Evolutionary conservation across 202 grass and related monocot species (phyloP).

Genomic region (Dendrocalamus latiflorus): DNA sequence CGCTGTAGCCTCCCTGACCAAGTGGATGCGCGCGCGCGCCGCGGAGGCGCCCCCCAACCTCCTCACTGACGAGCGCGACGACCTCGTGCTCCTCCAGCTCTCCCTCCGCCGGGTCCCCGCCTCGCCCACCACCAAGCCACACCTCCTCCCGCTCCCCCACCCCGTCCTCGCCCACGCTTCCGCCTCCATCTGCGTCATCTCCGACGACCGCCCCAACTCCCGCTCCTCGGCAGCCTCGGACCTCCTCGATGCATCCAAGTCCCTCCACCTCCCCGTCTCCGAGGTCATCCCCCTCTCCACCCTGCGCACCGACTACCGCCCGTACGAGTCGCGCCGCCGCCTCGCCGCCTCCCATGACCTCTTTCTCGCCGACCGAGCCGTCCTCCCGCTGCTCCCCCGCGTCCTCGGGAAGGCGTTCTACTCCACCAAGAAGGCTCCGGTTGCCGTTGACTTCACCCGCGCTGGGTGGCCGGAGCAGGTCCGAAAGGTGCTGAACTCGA

Average conservation of each 20-base stretch:
- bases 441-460: slow-evolving; percentile 62
- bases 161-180: slow-evolving; percentile 24
- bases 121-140: slow-evolving; percentile 33
- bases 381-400: slow-evolving; percentile 73
- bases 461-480: slow-evolving; percentile 68
- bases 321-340: slow-evolving; percentile 71
- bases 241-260: slow-evolving; percentile 41
- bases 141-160: slow-evolving; percentile 57
- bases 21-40: slow-evolving; percentile 56
- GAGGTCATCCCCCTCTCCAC: slow-evolving; percentile 59
- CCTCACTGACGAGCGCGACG: slow-evolving; percentile 67
- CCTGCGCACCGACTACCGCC: slow-evolving; percentile 63
- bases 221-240: slow-evolving; percentile 28
- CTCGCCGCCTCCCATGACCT: slow-evolving; percentile 71
- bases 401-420: slow-evolving; percentile 84
- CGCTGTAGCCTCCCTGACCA: slow-evolving; percentile 49
- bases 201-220: slow-evolving; percentile 47
- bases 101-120: slow-evolving; percentile 55
- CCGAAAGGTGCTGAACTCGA: slow-evolving; percentile 50
- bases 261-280: slow-evolving; percentile 45
- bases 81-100: slow-evolving; percentile 65
- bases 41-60: slow-evolving; percentile 37
- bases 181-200: slow-evolving; percentile 58
- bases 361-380: slow-evolving; percentile 76
- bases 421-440: slow-evolving; percentile 75